A percentile compares a stretch with the other conserved stretches of the same genome.
Conservation (phyloP, 306 rosid genomes). For the Inga laurina region DNA sequence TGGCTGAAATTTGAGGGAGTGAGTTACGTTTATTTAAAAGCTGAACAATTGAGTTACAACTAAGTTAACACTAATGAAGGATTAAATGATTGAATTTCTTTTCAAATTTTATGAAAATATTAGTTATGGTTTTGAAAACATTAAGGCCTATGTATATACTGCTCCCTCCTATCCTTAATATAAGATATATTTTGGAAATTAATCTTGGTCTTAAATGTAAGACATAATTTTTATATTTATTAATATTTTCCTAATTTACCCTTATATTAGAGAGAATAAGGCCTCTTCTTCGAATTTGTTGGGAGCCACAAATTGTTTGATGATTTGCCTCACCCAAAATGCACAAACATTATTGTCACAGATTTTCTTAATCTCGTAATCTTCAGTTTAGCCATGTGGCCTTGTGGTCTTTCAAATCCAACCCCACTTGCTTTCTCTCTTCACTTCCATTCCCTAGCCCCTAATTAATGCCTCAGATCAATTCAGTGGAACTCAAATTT, state of each 20-base stretch:
- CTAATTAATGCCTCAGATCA: neutral
- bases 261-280: neutral
- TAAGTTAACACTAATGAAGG: too few species aligned
- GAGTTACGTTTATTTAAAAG: neutral
- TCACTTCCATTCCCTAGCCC: neutral
- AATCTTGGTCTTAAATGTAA: too few species aligned
- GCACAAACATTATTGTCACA: constrained; percentile 23
- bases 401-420: constrained; percentile 30
- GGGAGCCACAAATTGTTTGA: neutral
- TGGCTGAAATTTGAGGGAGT: neutral
- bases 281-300: neutral
- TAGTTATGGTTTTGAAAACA: neutral
- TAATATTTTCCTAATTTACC: too few species aligned
- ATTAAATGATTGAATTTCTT: neutral
- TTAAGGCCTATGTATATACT: too few species aligned
- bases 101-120: neutral
- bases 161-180: too few species aligned
- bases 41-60: neutral
- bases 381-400: constrained; percentile 40
- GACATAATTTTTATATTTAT: too few species aligned
- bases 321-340: neutral
- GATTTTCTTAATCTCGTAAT: neutral
- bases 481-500: neutral
- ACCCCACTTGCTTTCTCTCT: constrained; percentile 31
- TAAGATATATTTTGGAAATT: too few species aligned